Evolutionary conservation across 78 protist species (phyloP).

Genomic region (Blattamonas nauphoetae): DNA sequence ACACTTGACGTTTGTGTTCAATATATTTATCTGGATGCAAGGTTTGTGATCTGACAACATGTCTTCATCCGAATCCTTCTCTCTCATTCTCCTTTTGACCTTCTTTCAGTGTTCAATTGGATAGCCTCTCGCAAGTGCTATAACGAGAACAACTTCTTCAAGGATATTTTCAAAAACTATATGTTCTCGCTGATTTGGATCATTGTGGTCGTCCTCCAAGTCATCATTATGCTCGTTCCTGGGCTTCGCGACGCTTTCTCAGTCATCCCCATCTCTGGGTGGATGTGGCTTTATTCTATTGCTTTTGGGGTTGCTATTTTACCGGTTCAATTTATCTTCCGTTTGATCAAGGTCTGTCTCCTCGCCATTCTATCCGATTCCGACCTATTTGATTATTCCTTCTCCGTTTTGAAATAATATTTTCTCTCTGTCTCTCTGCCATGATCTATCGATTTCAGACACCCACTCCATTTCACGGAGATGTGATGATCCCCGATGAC

Average conservation of each 20-base stretch:
- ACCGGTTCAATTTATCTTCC: not conserved
- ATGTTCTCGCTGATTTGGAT: not conserved
- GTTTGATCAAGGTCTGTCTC: not conserved
- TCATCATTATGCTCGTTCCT: constrained; percentile 12
- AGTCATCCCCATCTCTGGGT: not conserved
- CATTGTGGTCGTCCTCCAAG: not conserved
- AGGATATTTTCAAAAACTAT: not conserved
- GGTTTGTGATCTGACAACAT: too few species aligned
- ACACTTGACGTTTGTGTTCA: constrained; percentile 26
- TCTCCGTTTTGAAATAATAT: too few species aligned
- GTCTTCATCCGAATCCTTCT: not conserved
- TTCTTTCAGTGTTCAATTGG: constrained; percentile 4
- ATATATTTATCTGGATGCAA: constrained; percentile 29
- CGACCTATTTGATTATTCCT: too few species aligned
- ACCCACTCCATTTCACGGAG: too few species aligned
- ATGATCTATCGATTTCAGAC: too few species aligned
- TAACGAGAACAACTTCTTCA: constrained; percentile 11
- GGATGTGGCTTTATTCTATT: not conserved
- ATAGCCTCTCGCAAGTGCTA: constrained; percentile 4
- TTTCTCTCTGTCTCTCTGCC: too few species aligned
- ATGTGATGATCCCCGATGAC: too few species aligned
- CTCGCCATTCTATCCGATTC: too few species aligned
- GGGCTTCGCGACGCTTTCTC: not conserved
- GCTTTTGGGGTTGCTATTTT: not conserved
- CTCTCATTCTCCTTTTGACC: not conserved